Base-by-base conservation (phyloP, 352 stramenopile species). In the Globisporangium takayamanum region DNA sequence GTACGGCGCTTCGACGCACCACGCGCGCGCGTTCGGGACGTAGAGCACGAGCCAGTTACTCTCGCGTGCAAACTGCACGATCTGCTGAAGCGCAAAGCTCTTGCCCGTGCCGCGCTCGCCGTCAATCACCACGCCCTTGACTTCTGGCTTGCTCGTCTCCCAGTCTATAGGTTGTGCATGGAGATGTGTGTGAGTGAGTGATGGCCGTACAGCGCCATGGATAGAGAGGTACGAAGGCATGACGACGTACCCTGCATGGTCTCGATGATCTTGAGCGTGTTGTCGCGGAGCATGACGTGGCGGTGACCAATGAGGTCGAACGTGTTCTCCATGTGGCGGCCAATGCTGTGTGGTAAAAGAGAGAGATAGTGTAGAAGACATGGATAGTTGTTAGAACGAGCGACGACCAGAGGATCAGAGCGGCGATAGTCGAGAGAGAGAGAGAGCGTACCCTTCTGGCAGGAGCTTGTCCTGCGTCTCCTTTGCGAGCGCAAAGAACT, bases 21-120 rank as follows among this genome's bases (percentile, higher is more conserved):
- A 94, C 59, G 82, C 78, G 53, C 86, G 84, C 53, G 83, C 78
- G 57, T 77, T 72, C 16, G 84, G 86, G 30, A 93, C 72, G 66
- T 92, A 94, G 26, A 95, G 74, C 60, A 92, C 83, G 59, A 95
- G 69, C 86, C 86, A 95, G 47, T 87, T 74, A 66, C 74, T 91
- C 60, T 93, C 86, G 28, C 86, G 84, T 45, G 86, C 86, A 56
- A 80, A 94, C 66, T 94, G 83, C 65, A 95, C 86, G 59, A 94
- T 91, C 72, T 95, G 84, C 56, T 92, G 77, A 39, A 95, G 68
- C 64, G 84, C 79, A 46, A 93, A 81, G 54, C 60, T 92, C 69
- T 95, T 95, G 60, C 86, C 86, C 22, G 75, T 84, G 63, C 86
- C 86, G 41, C 86, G 83, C 33, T 90, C 82, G 53, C 86, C 86